phyloP scores from a whole-genome alignment of 129 eudicot genomes.

The Artemisia annua region DNA sequence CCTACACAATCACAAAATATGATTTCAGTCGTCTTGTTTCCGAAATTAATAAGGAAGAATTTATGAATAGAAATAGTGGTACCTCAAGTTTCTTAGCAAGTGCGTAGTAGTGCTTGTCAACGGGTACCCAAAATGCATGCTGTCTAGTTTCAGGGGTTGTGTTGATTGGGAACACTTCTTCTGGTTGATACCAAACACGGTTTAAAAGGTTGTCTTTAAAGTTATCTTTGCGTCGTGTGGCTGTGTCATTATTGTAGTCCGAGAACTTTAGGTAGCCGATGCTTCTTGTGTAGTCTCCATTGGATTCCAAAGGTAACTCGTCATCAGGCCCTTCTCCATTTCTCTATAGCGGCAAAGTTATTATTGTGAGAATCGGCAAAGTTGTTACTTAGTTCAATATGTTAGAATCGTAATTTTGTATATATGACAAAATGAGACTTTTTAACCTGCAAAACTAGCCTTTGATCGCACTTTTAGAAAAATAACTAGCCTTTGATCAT shows the following conservation, averaged over 20 bases:
- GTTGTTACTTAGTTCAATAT: not conserved
- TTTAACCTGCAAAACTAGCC: too few species aligned
- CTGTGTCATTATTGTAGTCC: conserved; percentile 39
- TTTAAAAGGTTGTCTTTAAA: conserved; percentile 44
- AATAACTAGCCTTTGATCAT: not conserved
- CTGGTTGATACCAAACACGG: conserved; percentile 69
- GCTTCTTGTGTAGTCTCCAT: conserved; percentile 55
- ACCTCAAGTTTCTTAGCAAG: conserved; percentile 61
- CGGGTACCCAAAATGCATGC: conserved; percentile 68
- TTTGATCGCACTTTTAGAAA: too few species aligned
- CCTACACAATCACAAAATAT: conserved; percentile 21
- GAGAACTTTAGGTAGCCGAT: conserved; percentile 50
- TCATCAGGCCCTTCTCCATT: conserved; percentile 48
- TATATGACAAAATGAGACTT: not conserved
- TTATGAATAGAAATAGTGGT: not conserved
- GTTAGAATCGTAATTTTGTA: not conserved
- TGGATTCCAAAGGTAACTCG: conserved; percentile 48
- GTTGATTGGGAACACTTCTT: conserved; percentile 58
- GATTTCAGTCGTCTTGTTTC: not conserved
- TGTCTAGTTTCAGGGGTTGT: conserved; percentile 65
- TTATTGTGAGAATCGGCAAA: not conserved
- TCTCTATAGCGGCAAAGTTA: conserved; percentile 36
- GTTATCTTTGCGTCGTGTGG: not conserved
- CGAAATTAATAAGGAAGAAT: not conserved
- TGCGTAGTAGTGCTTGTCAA: conserved; percentile 39